Percentiles rank a stretch among this genome's conserved stretches.
Conservation (phyloP, 2,329 filamentous ascomycete species). For the Pestalotiopsis sp. region DNA sequence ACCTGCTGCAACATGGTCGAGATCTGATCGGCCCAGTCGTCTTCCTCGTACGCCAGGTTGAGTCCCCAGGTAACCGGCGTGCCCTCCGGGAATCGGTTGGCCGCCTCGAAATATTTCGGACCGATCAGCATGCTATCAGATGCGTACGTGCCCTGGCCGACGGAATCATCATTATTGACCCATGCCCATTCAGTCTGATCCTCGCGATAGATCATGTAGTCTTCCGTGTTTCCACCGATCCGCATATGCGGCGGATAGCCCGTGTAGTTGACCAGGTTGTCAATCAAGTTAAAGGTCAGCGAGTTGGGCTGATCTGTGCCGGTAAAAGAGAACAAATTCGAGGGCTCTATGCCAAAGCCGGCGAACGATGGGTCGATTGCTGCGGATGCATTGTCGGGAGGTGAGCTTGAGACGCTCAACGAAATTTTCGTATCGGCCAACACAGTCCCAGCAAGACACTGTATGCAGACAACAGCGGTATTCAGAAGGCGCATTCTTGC, state of each 20-base stretch:
- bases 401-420: slow-evolving; percentile 14
- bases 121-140: slow-evolving; percentile 49
- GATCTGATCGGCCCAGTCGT: slow-evolving; percentile 46
- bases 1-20: slow-evolving; percentile 37
- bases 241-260: slow-evolving; percentile 50
- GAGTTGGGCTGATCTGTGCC: slow-evolving; percentile 42
- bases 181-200: slow-evolving; percentile 37
- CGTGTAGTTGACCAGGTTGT: slow-evolving; percentile 50
- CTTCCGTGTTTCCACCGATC: slow-evolving; percentile 52
- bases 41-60: slow-evolving; percentile 48
- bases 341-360: slow-evolving; percentile 54
- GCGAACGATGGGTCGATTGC: slow-evolving; percentile 45
- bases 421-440: slow-evolving; percentile 27
- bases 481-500: slow-evolving; percentile 4
- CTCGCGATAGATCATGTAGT: slow-evolving; percentile 48
- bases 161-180: slow-evolving; percentile 38
- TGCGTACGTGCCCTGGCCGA: slow-evolving; percentile 40
- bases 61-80: slow-evolving; percentile 52
- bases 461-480: neutral
- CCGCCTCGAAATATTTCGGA: slow-evolving; percentile 46
- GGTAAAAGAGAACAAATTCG: slow-evolving; percentile 54
- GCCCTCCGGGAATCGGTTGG: slow-evolving; percentile 50
- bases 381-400: slow-evolving; percentile 16
- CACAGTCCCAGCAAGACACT: neutral
- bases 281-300: slow-evolving; percentile 48